Evolutionary conservation across 2,329 filamentous ascomycete genomes (phyloP), one percentile per base, ranked within the genome.

Genomic region (Colletotrichum aenigma): DNA sequence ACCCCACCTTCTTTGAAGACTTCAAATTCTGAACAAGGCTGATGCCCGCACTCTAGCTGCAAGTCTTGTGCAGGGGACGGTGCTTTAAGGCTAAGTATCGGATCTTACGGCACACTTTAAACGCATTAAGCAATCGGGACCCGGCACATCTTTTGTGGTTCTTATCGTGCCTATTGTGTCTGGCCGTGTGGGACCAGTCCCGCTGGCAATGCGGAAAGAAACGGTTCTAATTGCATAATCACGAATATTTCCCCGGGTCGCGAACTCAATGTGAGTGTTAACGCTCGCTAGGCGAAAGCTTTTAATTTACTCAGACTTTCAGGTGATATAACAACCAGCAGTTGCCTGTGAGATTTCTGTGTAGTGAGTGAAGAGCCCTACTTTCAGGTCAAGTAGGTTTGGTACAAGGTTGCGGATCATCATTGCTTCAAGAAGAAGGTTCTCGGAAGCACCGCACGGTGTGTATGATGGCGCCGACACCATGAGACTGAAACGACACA

Each of bases 101-200:
- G 38, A 10, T 43, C 18, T 43, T 43, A 18, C 18, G 38, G 38
- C 38, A n/a, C 38, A 43, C 38, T 43, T 43, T n/a, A n/a, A 43
- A 21, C 9, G 43, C 43, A n/a, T 21, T 13, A 48, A 13, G 18
- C 43, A 48, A 21, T n/a, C n/a, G 43, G 18, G 10, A 48, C 18
- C 7, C 18, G 43, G 43, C n/a, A 21, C 12, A 6, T 52, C 43
- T 52, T 52, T n/a, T 52, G 43, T 9, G n/a, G 10, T 52, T 21
- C n/a, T n/a, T 13, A 2, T 0, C 18, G 43, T 6, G 18, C 1
- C 18, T 4, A 38, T 4, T 21, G 43, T 21, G 12, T 13, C 6
- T 21, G 2, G 10, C 0, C n/a, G 7, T 21, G 6, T 9, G 43
- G 18, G 6, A 3, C 2, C 4, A 21, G 1, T 21, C 10, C 10